Base-by-base conservation (phyloP, 306 rosid genomes). In the Pterocarpus santalinus region DNA sequence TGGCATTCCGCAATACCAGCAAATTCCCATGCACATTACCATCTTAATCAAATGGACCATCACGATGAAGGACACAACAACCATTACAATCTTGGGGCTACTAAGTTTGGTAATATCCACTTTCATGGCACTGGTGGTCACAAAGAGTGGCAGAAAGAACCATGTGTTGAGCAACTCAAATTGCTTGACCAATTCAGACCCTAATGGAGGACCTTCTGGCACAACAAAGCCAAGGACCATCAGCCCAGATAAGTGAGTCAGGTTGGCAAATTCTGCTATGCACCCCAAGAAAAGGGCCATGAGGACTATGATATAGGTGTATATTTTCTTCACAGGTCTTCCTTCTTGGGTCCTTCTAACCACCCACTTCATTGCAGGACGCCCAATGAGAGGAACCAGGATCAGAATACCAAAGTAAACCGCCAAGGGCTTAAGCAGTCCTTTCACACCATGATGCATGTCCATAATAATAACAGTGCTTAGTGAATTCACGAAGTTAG, bases 181-280 rank as follows among this genome's bases (percentile, higher is more conserved):
- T 30, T 80, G 87, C 9, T 86, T 84, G 0, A 88, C 81, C 22
- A 91, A 13, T 30, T 89, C 87, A 3, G 90, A 79, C 16, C 92
- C 97, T 30, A 88, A 9, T 0, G 92, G 92, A 17, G 88, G 90
- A 82, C 97, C 97, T 49, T 83, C 90, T 0, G 94, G 94, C 6
- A 90, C 85, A 4, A 74, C 75, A 79, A 92, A 73, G 10, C 97
- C 97, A 5, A 87, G 11, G 1, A 92, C 1, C 1, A 69, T 7
- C 0, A 91, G 49, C 1, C 97, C 94, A 10, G 69, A 76, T 32
- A 80, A 9, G 39, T 84, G 62, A 7, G 73, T 22, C 14, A 80
- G 90, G 35, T 72, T 38, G 14, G 36, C 3, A 0, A 5, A 8
- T 1, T 7, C 0, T 36, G 82, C 17, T 0, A 15, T 74, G 3